phyloP scores from a whole-genome alignment of 208 protist species.

The Trypanosoma brucei region DNA sequence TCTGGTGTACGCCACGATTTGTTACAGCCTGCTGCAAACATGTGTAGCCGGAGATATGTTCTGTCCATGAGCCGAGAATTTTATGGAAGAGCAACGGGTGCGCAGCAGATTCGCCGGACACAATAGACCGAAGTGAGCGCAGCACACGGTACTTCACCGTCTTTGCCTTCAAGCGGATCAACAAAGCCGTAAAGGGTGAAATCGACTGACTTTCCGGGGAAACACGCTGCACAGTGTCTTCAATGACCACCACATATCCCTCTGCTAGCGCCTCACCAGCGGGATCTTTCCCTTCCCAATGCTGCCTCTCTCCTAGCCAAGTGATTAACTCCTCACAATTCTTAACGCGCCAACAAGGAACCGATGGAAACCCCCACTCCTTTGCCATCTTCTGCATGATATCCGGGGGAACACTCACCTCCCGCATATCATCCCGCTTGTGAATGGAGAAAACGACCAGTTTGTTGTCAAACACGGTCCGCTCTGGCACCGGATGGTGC shows the following conservation, averaged over 20 bases:
- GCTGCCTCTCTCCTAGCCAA: slow-evolving; percentile 21
- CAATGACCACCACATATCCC: slow-evolving; percentile 73
- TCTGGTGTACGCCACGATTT: slow-evolving; percentile 17
- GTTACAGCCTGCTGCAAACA: slow-evolving; percentile 10
- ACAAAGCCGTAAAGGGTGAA: slow-evolving; percentile 30
- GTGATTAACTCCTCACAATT: slow-evolving; percentile 20
- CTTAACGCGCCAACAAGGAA: slow-evolving; percentile 23
- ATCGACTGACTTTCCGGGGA: background rate
- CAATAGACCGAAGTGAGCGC: slow-evolving; percentile 66
- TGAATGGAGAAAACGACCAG: slow-evolving; percentile 68
- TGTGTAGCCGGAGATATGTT: slow-evolving; percentile 11
- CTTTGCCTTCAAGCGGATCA: slow-evolving; percentile 81
- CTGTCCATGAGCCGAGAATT: slow-evolving; percentile 43
- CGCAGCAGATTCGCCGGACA: slow-evolving; percentile 45
- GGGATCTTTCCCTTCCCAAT: slow-evolving; percentile 33
- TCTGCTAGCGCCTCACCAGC: slow-evolving; percentile 49
- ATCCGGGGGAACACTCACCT: slow-evolving; percentile 36
- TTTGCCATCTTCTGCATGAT: slow-evolving; percentile 19
- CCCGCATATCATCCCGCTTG: slow-evolving; percentile 31
- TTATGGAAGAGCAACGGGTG: slow-evolving; percentile 50
- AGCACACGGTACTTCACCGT: slow-evolving; percentile 71
- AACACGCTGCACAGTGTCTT: slow-evolving; percentile 20
- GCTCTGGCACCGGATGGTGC: slow-evolving; percentile 70
- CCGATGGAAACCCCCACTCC: slow-evolving; percentile 47
- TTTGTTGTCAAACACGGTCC: slow-evolving; percentile 31